Evolutionary conservation across 1,284 basidiomycete genomes (phyloP).

Genomic region (Pascua sp.): DNA sequence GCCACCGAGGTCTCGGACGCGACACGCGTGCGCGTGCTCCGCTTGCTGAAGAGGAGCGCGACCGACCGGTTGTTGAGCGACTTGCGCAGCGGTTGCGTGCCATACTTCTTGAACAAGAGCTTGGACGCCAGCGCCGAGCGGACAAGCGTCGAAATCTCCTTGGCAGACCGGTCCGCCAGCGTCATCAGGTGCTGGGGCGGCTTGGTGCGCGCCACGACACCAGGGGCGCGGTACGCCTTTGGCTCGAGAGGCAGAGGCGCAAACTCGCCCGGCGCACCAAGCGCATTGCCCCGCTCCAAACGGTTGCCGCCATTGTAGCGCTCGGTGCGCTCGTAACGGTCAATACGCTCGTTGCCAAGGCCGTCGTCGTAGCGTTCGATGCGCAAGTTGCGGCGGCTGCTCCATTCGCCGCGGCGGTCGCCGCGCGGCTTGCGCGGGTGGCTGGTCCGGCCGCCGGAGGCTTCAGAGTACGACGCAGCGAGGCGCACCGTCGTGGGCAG

Average conservation of each 20-base stretch:
- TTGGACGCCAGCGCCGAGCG: slow-evolving; percentile 38
- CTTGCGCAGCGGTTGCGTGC: slow-evolving; percentile 35
- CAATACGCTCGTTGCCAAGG: too few relatives aligned
- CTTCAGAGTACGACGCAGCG: too few relatives aligned
- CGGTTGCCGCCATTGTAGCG: background rate
- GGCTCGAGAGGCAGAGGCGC: too few relatives aligned
- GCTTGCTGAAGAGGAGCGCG: slow-evolving; percentile 87
- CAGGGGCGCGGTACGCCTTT: too few relatives aligned
- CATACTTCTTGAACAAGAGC: slow-evolving; percentile 27
- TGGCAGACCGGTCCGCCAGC: slow-evolving; percentile 42
- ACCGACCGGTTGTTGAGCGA: slow-evolving; percentile 74
- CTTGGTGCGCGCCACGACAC: background rate
- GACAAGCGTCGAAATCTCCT: slow-evolving; percentile 37
- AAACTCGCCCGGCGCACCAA: too few relatives aligned
- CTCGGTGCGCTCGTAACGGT: background rate
- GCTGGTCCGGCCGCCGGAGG: background rate
- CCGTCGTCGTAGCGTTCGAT: too few relatives aligned
- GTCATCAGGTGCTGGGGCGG: slow-evolving; percentile 41
- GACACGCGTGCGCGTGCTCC: slow-evolving; percentile 87
- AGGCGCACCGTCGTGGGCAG: background rate
- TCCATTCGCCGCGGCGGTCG: background rate
- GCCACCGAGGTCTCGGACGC: slow-evolving; percentile 76
- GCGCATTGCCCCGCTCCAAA: too few relatives aligned
- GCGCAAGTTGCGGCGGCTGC: background rate
- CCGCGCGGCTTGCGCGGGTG: background rate